Conservation (phyloP, 1,139 yeast genomes). For the Kodamaea ohmeri region DNA sequence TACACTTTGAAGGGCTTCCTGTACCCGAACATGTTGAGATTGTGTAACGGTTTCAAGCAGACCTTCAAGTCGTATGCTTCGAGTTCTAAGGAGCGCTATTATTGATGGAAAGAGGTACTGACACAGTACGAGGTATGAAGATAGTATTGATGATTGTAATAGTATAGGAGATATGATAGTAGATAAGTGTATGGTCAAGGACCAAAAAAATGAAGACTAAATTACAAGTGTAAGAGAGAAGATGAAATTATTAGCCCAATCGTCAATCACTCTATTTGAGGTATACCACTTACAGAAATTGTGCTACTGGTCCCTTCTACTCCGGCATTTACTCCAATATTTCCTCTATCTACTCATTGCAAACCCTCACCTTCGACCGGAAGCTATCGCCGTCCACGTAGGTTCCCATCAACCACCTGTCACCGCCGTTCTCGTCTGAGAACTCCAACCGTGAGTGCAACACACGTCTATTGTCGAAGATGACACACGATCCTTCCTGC, state of each 20-base stretch:
- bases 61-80: conserved; percentile 38
- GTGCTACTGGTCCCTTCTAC: too few relatives aligned
- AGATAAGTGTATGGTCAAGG: not conserved
- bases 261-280: not conserved
- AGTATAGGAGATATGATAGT: conserved; percentile 2
- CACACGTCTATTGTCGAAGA: conserved; percentile 72
- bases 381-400: conserved; percentile 74
- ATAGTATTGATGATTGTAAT: conserved; percentile 1
- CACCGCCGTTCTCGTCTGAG: conserved; percentile 49
- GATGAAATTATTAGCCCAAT: too few relatives aligned
- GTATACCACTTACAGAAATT: too few relatives aligned
- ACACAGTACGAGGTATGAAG: not conserved
- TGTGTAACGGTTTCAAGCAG: conserved; percentile 92
- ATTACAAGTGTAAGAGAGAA: too few relatives aligned
- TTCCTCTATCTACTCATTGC: conserved; percentile 11
- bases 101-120: not conserved
- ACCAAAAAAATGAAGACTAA: too few relatives aligned
- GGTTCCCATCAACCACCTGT: conserved; percentile 76
- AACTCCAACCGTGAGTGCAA: conserved; percentile 69
- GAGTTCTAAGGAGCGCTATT: conserved; percentile 10
- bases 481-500: conserved; percentile 62
- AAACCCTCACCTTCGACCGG: conserved; percentile 56
- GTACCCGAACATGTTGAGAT: conserved; percentile 81
- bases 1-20: conserved; percentile 74
- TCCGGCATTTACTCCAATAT: not conserved